Base-by-base conservation (phyloP, 2,329 filamentous ascomycete genomes). In the Phialophora chinensis region DNA sequence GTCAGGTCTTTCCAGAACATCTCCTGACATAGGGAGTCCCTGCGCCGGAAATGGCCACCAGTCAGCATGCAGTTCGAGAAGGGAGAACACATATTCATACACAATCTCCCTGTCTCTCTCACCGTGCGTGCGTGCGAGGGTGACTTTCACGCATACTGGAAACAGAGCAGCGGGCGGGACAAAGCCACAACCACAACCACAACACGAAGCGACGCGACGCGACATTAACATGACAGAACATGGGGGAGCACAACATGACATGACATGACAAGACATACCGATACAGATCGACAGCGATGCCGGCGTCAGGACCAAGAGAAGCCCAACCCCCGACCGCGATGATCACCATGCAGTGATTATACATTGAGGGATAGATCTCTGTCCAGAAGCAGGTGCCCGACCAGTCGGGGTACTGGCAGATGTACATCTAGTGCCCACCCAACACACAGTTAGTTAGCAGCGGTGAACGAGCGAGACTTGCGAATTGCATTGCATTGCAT, bases 341-440 rank as follows among this genome's bases (percentile, higher is more conserved):
- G 29, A 62, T 29, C 17, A 47, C 44, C 14, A 17, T 49, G 25
- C 60, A 62, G 33, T 55, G 25, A 20, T 42, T 56, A 52, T 55
- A 62, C 33, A 29, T 55, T 3, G 60, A 42, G 1, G 50, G 29
- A 20, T 33, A n/a, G 11, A 62, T 56, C 4, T 29, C 3, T 2
- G 50, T 55, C 60, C 60, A 56, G 50, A 62, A 62, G 38, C 60
- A 62, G 11, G 35, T 35, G 12, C 60, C 60, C 12, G 14, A 11
- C 60, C 60, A 62, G 33, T 62, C 31, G 6, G 60, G 52, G 12
- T 55, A 20, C 23, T 42, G 35, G 52, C 60, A 62, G 35, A 62
- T 62, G 60, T 55, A 62, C 20, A 62, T 62, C 60, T 62, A 11
- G 29, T 5, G 12, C 25, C 27, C 42, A 7, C 25, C 27, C 42